Evolutionary conservation across 2,329 filamentous ascomycete species (phyloP), one percentile per base, ranked within the genome.

Genomic region (Pyrenochaeta sp.): DNA sequence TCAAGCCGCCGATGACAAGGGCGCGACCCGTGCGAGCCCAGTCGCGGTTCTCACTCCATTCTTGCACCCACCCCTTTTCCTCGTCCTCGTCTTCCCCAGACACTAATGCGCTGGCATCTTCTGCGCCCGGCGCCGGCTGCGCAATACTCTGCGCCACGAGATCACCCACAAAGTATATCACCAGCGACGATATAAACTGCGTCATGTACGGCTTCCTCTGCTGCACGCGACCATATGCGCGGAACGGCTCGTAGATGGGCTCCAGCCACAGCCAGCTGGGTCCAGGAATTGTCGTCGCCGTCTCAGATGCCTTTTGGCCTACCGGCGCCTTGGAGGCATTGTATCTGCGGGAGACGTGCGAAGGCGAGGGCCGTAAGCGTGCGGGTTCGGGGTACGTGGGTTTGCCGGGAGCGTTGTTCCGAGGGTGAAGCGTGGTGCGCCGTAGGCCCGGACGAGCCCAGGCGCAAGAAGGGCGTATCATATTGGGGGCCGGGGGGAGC

Each of bases 111-210:
- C n/a, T n/a, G n/a, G 18, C 31, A 2, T 19, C 34, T 13, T 31
- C 44, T 10, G 49, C 57, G 11, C 59, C 51, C 53, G 45, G 32
- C 45, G 49, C 51, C 44, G 50, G 42, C 17, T 31, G 45, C 13
- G 52, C 55, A 11, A 95, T 83, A 44, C 79, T 77, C 73, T 96
- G 91, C 31, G 90, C 90, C 30, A 84, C 85, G 41, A 94, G 55
- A 69, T 96, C 91, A 7, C 88, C 89, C 35, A 83, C 80, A 26
- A 92, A 78, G 65, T 91, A 96, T 46, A 96, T 90, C 26, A 89
- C 78, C 31, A 96, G 71, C 28, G 88, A 85, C 58, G 83, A 90
- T 53, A 80, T 78, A 48, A 96, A 69, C 74, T 96, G 92, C 7
- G 90, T 95, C n/a, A 81, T 74, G 63, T 90, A 89, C 0, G 93